Percentiles rank a stretch among this genome's conserved stretches.
Evolutionary conservation across 495 filamentous ascomycete genomes (phyloP).

Genomic region (Cryomyces minteri): DNA sequence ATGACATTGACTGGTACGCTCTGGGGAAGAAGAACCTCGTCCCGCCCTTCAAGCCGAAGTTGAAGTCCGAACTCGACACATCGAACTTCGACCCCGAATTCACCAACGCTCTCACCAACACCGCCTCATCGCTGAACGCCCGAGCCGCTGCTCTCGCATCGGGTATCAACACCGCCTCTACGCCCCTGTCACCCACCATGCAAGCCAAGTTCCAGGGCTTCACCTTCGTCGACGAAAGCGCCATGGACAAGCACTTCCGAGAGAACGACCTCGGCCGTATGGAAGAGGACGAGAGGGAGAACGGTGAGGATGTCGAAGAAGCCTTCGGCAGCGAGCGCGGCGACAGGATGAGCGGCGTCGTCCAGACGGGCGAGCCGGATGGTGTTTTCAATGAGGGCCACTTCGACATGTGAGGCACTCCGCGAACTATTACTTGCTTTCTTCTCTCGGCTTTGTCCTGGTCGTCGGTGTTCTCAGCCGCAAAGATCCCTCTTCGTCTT

Average conservation of each 20-base stretch:
- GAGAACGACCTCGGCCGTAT: constrained; percentile 37
- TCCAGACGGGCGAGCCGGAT: too few relatives aligned
- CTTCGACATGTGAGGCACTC: too few relatives aligned
- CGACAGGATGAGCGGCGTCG: too few relatives aligned
- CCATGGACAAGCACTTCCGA: constrained; percentile 77
- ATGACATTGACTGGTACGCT: constrained; percentile 79
- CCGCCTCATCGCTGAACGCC: constrained; percentile 68
- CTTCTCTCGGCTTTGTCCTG: too few relatives aligned
- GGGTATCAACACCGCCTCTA: constrained; percentile 62
- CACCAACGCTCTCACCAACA: constrained; percentile 71
- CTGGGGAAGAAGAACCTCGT: constrained; percentile 77
- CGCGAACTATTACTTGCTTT: too few relatives aligned
- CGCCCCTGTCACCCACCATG: constrained; percentile 80
- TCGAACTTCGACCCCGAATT: constrained; percentile 99
- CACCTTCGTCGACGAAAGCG: constrained; percentile 94
- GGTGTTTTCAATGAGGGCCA: too few relatives aligned
- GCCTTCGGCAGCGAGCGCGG: too few relatives aligned
- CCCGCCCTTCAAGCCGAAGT: constrained; percentile 94
- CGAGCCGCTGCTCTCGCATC: constrained; percentile 61
- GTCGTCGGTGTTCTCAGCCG: too few relatives aligned
- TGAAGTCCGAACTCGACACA: constrained; percentile 86
- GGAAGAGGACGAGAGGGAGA: constrained; percentile 59
- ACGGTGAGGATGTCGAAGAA: too few relatives aligned
- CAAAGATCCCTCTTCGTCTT: too few relatives aligned
- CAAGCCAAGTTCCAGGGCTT: constrained; percentile 98